A percentile compares a stretch with the other conserved stretches of the same genome.
These are phyloP conservation scores for Penicillium sp. DNA, from an alignment of 2,329 filamentous ascomycete genomes.

Conservation along the genomic window DNA sequence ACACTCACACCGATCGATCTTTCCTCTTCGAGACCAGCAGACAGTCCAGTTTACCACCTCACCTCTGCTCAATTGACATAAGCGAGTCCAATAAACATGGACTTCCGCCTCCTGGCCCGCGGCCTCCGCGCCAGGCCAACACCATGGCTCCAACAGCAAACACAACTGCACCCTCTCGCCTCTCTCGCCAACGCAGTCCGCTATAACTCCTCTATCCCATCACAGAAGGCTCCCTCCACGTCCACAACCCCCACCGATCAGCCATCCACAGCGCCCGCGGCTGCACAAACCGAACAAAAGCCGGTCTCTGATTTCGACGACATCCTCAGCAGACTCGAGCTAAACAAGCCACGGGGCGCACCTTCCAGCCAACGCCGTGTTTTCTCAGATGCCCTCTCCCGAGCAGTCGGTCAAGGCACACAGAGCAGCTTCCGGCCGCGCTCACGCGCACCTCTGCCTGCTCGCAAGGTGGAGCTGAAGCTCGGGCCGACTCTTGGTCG, in stretches of 20 bases:
- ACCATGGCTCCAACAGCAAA: constrained; percentile 25
- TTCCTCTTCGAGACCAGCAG: background rate
- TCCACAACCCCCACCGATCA: constrained; percentile 6
- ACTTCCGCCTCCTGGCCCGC: constrained; percentile 33
- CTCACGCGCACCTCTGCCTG: constrained; percentile 14
- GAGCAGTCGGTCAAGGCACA: constrained; percentile 21
- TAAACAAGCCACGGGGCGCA: constrained; percentile 17
- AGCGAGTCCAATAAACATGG: constrained; percentile 26
- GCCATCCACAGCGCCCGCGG: constrained; percentile 6
- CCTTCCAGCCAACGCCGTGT: constrained; percentile 2
- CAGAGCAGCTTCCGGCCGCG: constrained; percentile 3
- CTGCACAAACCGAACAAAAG: background rate
- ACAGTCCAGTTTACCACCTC: constrained; percentile 1
- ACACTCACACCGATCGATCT: constrained; percentile 5
- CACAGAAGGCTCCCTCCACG: constrained; percentile 4
- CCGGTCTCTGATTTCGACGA: constrained; percentile 31
- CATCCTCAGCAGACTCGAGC: constrained; percentile 35
- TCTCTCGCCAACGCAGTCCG: constrained; percentile 21
- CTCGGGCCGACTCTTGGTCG: constrained; percentile 40
- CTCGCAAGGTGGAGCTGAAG: constrained; percentile 35
- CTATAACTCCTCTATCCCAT: constrained; percentile 24
- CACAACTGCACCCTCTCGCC: constrained; percentile 16
- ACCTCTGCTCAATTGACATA: background rate
- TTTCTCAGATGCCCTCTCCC: constrained; percentile 22
- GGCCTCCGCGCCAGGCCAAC: constrained; percentile 35